Percentiles rank a stretch among this genome's conserved stretches.
phyloP scores from a whole-genome alignment of 208 protist species.

The Acanthamoeba castellanii region DNA sequence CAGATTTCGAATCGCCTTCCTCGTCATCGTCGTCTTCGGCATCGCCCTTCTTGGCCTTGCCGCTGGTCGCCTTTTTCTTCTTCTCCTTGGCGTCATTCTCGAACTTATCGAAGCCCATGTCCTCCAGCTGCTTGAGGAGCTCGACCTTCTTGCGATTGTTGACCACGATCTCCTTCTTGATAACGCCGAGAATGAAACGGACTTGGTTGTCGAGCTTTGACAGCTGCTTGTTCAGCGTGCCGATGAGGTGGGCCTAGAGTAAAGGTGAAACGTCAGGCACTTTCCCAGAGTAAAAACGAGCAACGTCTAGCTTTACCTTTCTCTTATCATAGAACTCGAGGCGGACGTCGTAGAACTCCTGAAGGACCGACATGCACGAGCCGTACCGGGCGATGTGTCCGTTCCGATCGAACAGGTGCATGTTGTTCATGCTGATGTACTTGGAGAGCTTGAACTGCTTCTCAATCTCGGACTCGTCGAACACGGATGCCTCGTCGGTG shows the following conservation, averaged over 20 bases:
- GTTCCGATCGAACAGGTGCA: constrained; percentile 88
- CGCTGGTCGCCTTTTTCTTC: constrained; percentile 85
- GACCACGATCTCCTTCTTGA: constrained; percentile 95
- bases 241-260: constrained; percentile 91
- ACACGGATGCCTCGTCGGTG: constrained; percentile 6
- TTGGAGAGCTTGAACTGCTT: constrained; percentile 84
- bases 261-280: neutral
- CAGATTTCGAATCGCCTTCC: constrained; percentile 24
- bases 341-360: constrained; percentile 97
- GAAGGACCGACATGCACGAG: constrained; percentile 93
- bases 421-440: constrained; percentile 77
- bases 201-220: constrained; percentile 98
- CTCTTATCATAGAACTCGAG: constrained; percentile 97
- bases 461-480: constrained; percentile 61
- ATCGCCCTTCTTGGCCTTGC: constrained; percentile 90
- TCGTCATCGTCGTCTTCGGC: constrained; percentile 78
- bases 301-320: constrained; percentile 84
- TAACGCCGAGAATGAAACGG: constrained; percentile 98
- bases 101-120: constrained; percentile 93
- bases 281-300: neutral
- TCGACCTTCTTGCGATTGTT: constrained; percentile 94
- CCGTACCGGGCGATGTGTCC: constrained; percentile 96
- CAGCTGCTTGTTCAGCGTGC: constrained; percentile 91
- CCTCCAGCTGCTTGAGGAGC: constrained; percentile 94
- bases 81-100: constrained; percentile 83